Percentiles rank a stretch among this genome's conserved stretches.
Conservation (phyloP, 2,329 filamentous ascomycete species). For the Aspergillus fumigatus region DNA sequence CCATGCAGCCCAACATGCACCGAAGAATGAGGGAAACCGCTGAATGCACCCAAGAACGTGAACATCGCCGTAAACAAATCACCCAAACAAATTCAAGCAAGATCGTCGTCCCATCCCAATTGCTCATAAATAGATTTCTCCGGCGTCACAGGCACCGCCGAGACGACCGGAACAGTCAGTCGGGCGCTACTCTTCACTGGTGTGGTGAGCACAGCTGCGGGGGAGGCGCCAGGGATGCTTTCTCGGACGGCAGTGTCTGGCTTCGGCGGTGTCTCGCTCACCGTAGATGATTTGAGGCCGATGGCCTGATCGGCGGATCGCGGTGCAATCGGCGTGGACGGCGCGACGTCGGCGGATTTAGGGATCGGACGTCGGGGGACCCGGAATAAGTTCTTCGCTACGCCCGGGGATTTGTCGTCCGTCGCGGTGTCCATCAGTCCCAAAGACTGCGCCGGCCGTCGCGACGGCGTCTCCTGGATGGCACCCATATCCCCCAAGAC, state of each 20-base stretch:
- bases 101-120: conserved; percentile 43
- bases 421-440: not conserved
- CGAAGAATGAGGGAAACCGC: no score
- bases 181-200: conserved; percentile 7
- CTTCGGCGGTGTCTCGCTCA: conserved; percentile 30
- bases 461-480: conserved; percentile 40
- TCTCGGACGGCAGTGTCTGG: conserved; percentile 5
- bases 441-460: conserved; percentile 17
- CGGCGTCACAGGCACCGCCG: conserved; percentile 26
- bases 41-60: no score
- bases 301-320: conserved; percentile 10
- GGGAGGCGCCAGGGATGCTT: conserved; percentile 11
- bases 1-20: no score
- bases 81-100: not conserved
- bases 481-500: conserved; percentile 12
- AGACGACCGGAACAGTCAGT: conserved; percentile 11
- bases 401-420: conserved; percentile 7
- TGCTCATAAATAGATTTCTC: conserved; percentile 41
- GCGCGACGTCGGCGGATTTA: conserved; percentile 19
- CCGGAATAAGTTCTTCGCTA: conserved; percentile 22
- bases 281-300: conserved; percentile 13
- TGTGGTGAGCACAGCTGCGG: not conserved
- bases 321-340: conserved; percentile 26
- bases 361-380: conserved; percentile 24
- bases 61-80: no score